Evolutionary conservation across 768 basidiomycete genomes (phyloP).

Genomic region (Xerocomellus amylosporus): DNA sequence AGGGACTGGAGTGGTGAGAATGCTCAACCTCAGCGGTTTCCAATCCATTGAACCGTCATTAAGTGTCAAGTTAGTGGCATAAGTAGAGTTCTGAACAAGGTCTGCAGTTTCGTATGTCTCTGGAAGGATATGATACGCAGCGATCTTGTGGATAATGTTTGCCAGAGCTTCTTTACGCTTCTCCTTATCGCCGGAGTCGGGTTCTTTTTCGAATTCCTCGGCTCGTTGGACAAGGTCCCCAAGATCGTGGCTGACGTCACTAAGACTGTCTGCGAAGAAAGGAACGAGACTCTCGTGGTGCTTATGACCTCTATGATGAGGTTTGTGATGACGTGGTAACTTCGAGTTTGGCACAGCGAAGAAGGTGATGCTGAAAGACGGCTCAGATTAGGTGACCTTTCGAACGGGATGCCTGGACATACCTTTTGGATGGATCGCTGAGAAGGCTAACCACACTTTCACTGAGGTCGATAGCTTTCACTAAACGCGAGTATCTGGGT

Average conservation of each 20-base stretch:
- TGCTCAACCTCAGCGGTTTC: constrained; percentile 44
- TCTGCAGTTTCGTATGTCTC: constrained; percentile 42
- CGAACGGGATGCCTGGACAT: background rate
- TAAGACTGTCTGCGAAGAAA: background rate
- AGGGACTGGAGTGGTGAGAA: constrained; percentile 34
- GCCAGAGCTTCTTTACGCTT: constrained; percentile 54
- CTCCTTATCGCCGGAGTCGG: constrained; percentile 45
- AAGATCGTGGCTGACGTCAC: constrained; percentile 1
- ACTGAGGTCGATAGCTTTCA: constrained; percentile 14
- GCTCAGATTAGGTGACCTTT: background rate
- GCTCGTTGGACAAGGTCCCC: constrained; percentile 10
- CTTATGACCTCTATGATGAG: background rate
- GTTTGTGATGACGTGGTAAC: background rate
- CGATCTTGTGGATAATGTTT: constrained; percentile 49
- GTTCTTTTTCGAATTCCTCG: constrained; percentile 41
- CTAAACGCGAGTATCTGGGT: constrained; percentile 12
- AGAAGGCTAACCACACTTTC: constrained; percentile 12
- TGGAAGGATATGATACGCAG: constrained; percentile 37
- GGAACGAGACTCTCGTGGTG: background rate
- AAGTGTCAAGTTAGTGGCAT: constrained; percentile 45
- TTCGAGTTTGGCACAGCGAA: constrained; percentile 10
- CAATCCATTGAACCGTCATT: constrained; percentile 42
- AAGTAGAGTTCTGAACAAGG: constrained; percentile 54
- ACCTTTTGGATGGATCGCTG: constrained; percentile 11
- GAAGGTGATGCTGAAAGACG: constrained; percentile 9